Evolutionary conservation across 345 rosid genomes (phyloP).

Genomic region (Populus nigra): DNA sequence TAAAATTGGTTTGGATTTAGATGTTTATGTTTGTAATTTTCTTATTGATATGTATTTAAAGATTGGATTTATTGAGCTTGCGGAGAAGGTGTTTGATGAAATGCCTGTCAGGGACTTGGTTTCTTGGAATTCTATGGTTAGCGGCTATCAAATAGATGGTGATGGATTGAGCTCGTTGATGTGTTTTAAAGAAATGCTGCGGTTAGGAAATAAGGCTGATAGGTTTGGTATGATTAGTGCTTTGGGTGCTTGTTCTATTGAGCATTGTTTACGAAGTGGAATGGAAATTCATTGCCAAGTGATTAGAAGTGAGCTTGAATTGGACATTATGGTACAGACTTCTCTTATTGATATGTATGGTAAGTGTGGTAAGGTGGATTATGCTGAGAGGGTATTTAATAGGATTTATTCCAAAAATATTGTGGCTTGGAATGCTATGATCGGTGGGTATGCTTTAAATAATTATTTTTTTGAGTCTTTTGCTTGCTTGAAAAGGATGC

Average conservation of each 20-base stretch:
- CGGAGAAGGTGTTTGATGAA: conserved; percentile 25
- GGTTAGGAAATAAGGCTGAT: conserved; percentile 42
- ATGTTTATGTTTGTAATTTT: conserved; percentile 47
- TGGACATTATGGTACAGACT: conserved; percentile 56
- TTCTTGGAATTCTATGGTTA: conserved; percentile 25
- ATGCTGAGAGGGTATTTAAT: conserved; percentile 56
- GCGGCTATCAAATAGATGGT: conserved; percentile 31
- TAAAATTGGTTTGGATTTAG: conserved; percentile 55
- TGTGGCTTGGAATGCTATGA: conserved; percentile 75
- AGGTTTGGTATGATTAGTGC: conserved; percentile 51
- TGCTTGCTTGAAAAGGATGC: conserved; percentile 52
- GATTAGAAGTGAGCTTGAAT: conserved; percentile 44
- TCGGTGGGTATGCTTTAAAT: conserved; percentile 53
- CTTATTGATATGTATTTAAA: conserved; percentile 17
- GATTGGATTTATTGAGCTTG: conserved; percentile 15
- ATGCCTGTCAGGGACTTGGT: conserved; percentile 18
- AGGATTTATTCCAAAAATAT: conserved; percentile 37
- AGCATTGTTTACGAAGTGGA: conserved; percentile 38
- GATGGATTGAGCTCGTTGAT: conserved; percentile 44
- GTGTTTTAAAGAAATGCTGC: conserved; percentile 46
- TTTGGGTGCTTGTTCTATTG: conserved; percentile 52
- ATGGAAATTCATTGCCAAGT: conserved; percentile 74
- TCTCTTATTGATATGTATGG: conserved; percentile 67
- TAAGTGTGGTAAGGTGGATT: conserved; percentile 49
- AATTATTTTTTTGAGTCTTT: conserved; percentile 39